Base-by-base conservation (phyloP, 2,329 filamentous ascomycete species). In the Westerdykella aurantiaca region DNA sequence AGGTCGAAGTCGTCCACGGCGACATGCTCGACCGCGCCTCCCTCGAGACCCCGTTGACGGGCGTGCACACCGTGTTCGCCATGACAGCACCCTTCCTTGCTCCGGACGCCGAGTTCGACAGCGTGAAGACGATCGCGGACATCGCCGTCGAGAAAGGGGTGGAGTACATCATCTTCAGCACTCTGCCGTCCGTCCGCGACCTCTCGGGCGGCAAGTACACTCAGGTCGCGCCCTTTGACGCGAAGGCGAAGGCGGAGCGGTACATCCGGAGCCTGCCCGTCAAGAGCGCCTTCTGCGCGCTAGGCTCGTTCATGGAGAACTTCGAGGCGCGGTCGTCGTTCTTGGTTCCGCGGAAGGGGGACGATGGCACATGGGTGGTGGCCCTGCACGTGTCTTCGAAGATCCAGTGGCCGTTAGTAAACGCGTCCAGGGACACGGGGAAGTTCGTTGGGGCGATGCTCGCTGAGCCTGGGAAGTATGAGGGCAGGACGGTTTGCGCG, bases 11-110 rank as follows among this genome's bases (percentile, higher is more conserved):
- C n/a, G 54, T 68, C 4, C 52, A 70, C 49, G 74, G 66, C 12
- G 69, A 77, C 37, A 49, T 74, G 14, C 55, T 62, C 37, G 61
- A 70, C 47, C 57, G 59, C 16, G 48, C 53, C 5, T 71, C 72
- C 3, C 53, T 78, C 5, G 56, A 59, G 6, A 25, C 50, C 12
- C 75, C 74, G 2, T 53, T 78, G 21, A 50, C 55, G 0, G 70
- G 70, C 21, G 70, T 68, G 2, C 69, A 78, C 47, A 72, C 72
- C 1, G 69, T 77, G 22, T 79, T 78, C 57, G 53, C 64, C 10
- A 69, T 78, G 44, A 78, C 74, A 16, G 68, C 60, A 47, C 60
- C 72, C 29, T 42, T 37, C 33, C 37, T 49, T 38, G 33, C 34
- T 38, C 49, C 43, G 17, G 46, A 55, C 42, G 43, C n/a, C 3